Evolutionary conservation across 1,284 basidiomycete genomes (phyloP).

Genomic region (Irpex sp.): DNA sequence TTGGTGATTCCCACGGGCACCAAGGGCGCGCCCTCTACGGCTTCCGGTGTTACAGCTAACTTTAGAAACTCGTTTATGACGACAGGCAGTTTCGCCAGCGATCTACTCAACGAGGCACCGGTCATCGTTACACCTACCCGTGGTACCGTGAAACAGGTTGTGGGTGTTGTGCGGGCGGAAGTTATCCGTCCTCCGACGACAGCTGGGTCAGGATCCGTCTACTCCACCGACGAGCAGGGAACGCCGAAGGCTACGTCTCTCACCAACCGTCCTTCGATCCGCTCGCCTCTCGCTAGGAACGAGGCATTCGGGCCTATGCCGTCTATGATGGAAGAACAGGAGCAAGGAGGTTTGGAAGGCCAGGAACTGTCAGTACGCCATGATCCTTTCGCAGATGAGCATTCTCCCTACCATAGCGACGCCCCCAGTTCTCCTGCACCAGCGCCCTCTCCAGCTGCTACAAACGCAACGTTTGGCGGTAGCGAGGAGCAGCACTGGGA

Average conservation of each 20-base stretch:
- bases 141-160: conserved; percentile 61
- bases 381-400: conserved; percentile 65
- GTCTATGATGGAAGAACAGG: conserved; percentile 41
- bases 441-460: conserved; percentile 28
- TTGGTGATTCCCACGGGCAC: conserved; percentile 28
- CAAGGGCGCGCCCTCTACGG: conserved; percentile 38
- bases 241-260: conserved; percentile 27
- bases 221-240: conserved; percentile 28
- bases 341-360: conserved; percentile 29
- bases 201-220: conserved; percentile 19
- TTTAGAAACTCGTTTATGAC: conserved; percentile 69
- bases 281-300: conserved; percentile 58
- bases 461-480: conserved; percentile 37
- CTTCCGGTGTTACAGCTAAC: conserved; percentile 45
- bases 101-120: conserved; percentile 73
- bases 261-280: conserved; percentile 37
- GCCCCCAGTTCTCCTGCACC: conserved; percentile 27
- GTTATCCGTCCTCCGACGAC: conserved; percentile 59
- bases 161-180: conserved; percentile 72
- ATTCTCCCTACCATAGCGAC: conserved; percentile 33
- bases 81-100: conserved; percentile 67
- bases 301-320: conserved; percentile 71
- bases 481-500: conserved; percentile 27
- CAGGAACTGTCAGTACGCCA: conserved; percentile 27
- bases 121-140: conserved; percentile 70